Percentiles rank a stretch among this genome's conserved stretches.
phyloP scores from a whole-genome alignment of 169 alveolate species.

The Amoebophrya sp. region DNA sequence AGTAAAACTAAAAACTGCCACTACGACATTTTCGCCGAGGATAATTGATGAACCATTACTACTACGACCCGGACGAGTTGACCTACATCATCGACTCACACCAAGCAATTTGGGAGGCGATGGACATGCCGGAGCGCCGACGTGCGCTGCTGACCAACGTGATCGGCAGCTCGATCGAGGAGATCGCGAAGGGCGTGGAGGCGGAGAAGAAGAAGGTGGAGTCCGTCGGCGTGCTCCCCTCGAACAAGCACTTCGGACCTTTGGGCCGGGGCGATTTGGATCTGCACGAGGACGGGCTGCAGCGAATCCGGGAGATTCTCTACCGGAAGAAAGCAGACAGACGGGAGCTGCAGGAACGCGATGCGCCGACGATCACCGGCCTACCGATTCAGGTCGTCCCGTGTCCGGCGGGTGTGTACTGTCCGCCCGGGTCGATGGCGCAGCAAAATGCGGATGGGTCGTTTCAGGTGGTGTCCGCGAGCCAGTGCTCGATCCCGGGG shows the following conservation, averaged over 20 bases:
- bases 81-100: background rate
- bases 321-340: background rate
- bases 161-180: background rate
- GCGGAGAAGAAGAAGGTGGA: background rate
- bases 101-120: background rate
- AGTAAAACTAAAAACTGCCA: no score
- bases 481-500: constrained; percentile 30
- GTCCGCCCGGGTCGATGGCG: constrained; percentile 28
- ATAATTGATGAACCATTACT: constrained; percentile 8
- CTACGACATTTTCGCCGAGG: no score
- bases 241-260: background rate
- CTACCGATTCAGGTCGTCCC: background rate
- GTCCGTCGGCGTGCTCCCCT: background rate
- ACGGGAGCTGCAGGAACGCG: constrained; percentile 5
- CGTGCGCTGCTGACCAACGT: background rate
- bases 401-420: constrained; percentile 15
- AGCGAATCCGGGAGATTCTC: background rate
- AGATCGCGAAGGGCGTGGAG: background rate
- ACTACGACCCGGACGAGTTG: background rate
- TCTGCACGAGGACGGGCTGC: background rate
- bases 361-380: background rate
- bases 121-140: background rate
- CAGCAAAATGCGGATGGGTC: constrained; percentile 1
- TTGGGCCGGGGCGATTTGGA: constrained; percentile 3
- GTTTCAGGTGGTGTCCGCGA: background rate